These are phyloP conservation scores for Xylaria venustula DNA, from an alignment of 495 filamentous ascomycete species.

Conservation along the genomic window DNA sequence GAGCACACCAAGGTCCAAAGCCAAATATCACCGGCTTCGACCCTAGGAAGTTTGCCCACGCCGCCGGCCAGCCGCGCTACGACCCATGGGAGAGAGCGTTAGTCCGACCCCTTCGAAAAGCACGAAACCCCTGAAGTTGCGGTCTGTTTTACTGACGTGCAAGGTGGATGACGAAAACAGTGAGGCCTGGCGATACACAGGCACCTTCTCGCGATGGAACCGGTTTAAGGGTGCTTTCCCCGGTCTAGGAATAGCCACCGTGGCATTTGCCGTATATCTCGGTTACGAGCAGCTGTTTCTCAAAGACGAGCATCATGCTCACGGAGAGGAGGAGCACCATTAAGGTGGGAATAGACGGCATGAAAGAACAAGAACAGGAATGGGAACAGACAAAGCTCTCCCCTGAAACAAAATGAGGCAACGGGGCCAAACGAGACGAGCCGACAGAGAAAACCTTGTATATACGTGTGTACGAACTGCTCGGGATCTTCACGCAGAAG, in stretches of 20 bases:
- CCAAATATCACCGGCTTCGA: constrained; percentile 85
- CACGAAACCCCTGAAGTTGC: no score
- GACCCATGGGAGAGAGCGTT: constrained; percentile 88
- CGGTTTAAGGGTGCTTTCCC: constrained; percentile 84
- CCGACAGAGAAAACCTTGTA: background rate
- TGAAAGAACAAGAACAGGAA: background rate
- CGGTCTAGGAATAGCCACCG: constrained; percentile 85
- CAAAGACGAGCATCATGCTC: constrained; percentile 67
- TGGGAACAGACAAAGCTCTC: no score
- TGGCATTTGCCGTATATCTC: constrained; percentile 87
- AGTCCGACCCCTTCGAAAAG: constrained; percentile 24
- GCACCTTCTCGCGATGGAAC: constrained; percentile 83
- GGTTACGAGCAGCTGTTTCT: constrained; percentile 84
- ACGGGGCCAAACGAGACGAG: background rate
- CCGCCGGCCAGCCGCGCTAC: constrained; percentile 63
- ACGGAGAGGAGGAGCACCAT: constrained; percentile 40
- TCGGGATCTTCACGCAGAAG: background rate
- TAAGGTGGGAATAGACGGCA: constrained; percentile 13
- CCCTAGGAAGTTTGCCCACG: constrained; percentile 65
- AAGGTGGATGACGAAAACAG: constrained; percentile 51
- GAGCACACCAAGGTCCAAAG: constrained; percentile 37
- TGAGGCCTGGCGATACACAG: constrained; percentile 87
- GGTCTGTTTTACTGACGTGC: background rate
- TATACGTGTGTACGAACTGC: constrained; percentile 14
- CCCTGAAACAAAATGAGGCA: background rate